Evolutionary conservation across 2,329 filamentous ascomycete species (phyloP), one percentile per base, ranked within the genome.

Genomic region (Fusarium longipes): DNA sequence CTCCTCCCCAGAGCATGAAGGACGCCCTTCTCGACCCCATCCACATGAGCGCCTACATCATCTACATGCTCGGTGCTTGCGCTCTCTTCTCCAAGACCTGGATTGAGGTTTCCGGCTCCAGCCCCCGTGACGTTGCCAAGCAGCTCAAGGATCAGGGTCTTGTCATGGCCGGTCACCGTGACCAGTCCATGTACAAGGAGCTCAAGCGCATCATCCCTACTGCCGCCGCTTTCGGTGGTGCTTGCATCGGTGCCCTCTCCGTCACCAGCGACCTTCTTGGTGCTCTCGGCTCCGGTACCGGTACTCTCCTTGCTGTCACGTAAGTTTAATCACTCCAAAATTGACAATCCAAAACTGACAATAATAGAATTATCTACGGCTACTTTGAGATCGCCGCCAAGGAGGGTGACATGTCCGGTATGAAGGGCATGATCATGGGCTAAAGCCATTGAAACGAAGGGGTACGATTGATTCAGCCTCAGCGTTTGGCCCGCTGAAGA

Each of bases 101-200:
- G 96, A 99, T 99, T 75, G 96, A 99, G 84, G 96, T 99, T 70
- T 98, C 96, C 36, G 96, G 96, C 77, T 97, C 95, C 68, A 95
- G 93, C 84, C 96, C 96, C 63, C 92, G 96, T 77, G 96, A 99
- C 78, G 96, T 99, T 72, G 96, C 96, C 76, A 99, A 99, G 89
- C 96, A 98, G 85, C 90, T 99, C 81, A 99, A 99, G 90, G 96
- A 99, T 77, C 96, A 99, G 84, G 96, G 96, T 79, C 91, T 99
- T 60, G 95, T 99, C 74, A 99, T 99, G 96, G 95, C 96, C 76
- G 96, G 96, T 77, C 96, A 99, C 86, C 93, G 96, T 84, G 96
- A 99, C 82, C 95, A 98, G 87, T 96, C 92, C 86, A 99, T 99
- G 96, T 99, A 99, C 89, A 97, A 97, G 87, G 96, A 99, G 84